Evolutionary conservation across 139 green algal species (phyloP).

Genomic region (Chlamydomonas asymmetrica): DNA sequence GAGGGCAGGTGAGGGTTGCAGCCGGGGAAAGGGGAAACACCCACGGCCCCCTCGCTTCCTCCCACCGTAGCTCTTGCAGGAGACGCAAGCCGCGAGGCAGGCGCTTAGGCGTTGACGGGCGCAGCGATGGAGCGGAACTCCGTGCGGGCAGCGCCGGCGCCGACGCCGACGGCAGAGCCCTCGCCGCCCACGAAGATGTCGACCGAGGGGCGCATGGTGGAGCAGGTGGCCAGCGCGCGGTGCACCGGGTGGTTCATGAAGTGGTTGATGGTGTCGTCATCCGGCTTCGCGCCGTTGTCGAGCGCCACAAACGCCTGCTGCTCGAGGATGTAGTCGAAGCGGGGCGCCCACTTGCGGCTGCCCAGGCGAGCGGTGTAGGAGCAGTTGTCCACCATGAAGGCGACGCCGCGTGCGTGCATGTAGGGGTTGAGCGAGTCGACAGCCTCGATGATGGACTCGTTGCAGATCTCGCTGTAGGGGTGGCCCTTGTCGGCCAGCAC

Average conservation of each 20-base stretch:
- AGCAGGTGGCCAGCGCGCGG: conserved; percentile 83
- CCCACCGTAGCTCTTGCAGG: too few species aligned
- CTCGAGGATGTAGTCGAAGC: conserved; percentile 98
- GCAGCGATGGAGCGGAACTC: conserved; percentile 74
- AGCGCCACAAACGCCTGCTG: conserved; percentile 87
- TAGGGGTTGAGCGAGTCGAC: conserved; percentile 99
- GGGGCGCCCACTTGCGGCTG: conserved; percentile 96
- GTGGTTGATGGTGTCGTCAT: conserved; percentile 58
- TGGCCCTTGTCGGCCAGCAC: conserved; percentile 92
- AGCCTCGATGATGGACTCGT: conserved; percentile 98
- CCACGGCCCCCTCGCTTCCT: too few species aligned
- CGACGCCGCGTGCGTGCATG: conserved; percentile 98
- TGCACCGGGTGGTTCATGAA: conserved; percentile 44
- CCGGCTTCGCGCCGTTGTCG: conserved; percentile 60
- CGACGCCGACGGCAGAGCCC: conserved; percentile 70
- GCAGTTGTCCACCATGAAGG: conserved; percentile 99
- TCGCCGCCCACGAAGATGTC: conserved; percentile 94
- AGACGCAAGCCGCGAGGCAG: too few species aligned
- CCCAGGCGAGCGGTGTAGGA: conserved; percentile 98
- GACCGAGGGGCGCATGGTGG: conserved; percentile 90
- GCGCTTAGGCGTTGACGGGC: too few species aligned
- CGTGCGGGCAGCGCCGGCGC: conserved; percentile 76
- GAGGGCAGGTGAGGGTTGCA: too few species aligned
- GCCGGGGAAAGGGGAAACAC: too few species aligned
- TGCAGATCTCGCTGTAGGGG: conserved; percentile 98